Base-by-base conservation (phyloP, 2,329 filamentous ascomycete species). In the Arachnomyces sp. region DNA sequence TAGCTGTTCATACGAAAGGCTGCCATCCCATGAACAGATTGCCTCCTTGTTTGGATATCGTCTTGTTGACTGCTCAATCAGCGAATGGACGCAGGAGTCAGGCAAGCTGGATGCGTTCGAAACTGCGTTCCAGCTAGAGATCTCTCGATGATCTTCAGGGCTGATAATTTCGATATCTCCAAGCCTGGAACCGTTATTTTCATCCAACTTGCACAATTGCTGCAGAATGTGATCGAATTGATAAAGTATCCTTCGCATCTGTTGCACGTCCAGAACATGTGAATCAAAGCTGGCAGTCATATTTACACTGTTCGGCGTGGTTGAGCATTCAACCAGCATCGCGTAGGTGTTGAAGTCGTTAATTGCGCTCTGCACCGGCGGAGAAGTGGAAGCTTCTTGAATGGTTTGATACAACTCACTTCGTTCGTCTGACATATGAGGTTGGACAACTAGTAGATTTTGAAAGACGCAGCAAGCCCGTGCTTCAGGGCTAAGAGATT, bases 221-320 rank as follows among this genome's bases (percentile, higher is more conserved):
- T 65, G 63, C 0, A 71, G 66, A 11, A 74, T 63, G 1, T 57
- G 51, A 14, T 71, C 70, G 13, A 81, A 61, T 44, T 76, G 70
- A 2, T 54, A 50, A 14, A 81, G 57, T 13, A 73, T 69, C 31
- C 62, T 60, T 44, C 74, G 59, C 71, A 80, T 77, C 7, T 68
- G 65, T 0, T 55, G 43, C 30, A 62, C 61, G 12, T 62, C 59
- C 7, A 80, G 69, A 1, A 69, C 70, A 30, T 70, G 72, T 4
- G 73, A 75, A 52, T 81, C 77, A 48, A 80, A 81, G 51, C 75
- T 79, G 0, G 78, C 77, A 73, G 79, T 78, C 42, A 78, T 61
- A 29, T 76, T 57, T 59, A 80, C 77, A 0, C 77, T 75, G 34
- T 71, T 65, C 12, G 68, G 62, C 33, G 77, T 72, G 7, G 80